A percentile compares a stretch with the other conserved stretches of the same genome.
Conservation (phyloP, 2,329 filamentous ascomycete species). For the Aspergillus floridensis region DNA sequence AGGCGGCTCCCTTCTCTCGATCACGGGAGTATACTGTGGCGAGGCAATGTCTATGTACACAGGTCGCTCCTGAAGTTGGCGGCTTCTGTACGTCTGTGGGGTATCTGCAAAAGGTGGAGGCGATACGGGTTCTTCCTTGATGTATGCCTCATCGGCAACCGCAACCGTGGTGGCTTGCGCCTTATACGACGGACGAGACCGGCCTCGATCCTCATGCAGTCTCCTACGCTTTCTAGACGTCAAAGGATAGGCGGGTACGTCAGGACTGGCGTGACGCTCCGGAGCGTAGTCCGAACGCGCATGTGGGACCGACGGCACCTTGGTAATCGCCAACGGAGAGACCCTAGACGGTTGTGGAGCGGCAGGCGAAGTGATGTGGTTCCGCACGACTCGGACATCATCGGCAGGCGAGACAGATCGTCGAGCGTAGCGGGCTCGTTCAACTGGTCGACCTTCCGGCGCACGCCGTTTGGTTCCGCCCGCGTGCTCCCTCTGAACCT, state of each 20-base stretch:
- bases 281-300: constrained; percentile 38
- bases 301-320: constrained; percentile 54
- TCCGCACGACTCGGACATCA: constrained; percentile 65
- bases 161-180: constrained; percentile 34
- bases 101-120: constrained; percentile 55
- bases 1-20: constrained; percentile 34
- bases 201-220: constrained; percentile 40
- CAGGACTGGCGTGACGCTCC: constrained; percentile 44
- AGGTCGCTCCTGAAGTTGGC: constrained; percentile 40
- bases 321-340: constrained; percentile 55
- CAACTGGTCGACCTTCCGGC: constrained; percentile 39
- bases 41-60: constrained; percentile 50
- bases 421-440: constrained; percentile 43
- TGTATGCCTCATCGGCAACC: constrained; percentile 49
- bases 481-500: constrained; percentile 22
- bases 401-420: constrained; percentile 36
- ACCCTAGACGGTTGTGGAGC: constrained; percentile 74
- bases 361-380: constrained; percentile 69
- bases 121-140: constrained; percentile 63
- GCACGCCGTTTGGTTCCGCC: constrained; percentile 38
- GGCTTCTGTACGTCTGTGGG: constrained; percentile 36
- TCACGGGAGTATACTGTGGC: constrained; percentile 37
- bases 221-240: constrained; percentile 54
- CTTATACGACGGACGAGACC: constrained; percentile 32
- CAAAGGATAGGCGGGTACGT: constrained; percentile 40